Percentiles rank a stretch among this genome's conserved stretches.
Conservation (phyloP, 2,329 filamentous ascomycete genomes). For the Lachnum nothofagi region DNA sequence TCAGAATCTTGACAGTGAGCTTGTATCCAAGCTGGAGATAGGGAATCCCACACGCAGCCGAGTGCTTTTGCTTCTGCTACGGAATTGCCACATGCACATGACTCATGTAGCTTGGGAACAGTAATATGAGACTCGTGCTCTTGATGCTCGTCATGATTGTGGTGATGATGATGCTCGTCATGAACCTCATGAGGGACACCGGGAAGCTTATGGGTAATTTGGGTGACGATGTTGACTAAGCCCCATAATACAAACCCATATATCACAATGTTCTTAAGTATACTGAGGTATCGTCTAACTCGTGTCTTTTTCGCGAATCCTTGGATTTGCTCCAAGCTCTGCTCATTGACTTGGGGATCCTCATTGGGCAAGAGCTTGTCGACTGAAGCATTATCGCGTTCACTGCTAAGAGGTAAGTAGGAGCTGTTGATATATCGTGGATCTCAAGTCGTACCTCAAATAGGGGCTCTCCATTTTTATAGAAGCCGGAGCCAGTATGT, state of each 20-base stretch:
- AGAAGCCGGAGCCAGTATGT: too few species aligned
- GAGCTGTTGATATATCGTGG: background rate
- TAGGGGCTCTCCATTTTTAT: background rate
- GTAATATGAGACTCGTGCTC: background rate
- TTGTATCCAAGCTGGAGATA: slow-evolving; percentile 35
- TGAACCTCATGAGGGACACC: background rate
- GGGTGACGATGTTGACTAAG: background rate
- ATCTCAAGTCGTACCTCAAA: background rate
- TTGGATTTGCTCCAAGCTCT: background rate
- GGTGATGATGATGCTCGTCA: background rate
- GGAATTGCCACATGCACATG: slow-evolving; percentile 33
- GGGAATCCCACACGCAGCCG: slow-evolving; percentile 34
- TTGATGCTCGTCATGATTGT: background rate
- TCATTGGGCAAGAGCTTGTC: background rate
- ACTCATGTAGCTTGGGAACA: background rate
- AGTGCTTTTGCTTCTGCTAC: slow-evolving; percentile 26
- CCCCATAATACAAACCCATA: background rate
- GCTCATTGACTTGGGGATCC: background rate
- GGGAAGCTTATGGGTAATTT: background rate
- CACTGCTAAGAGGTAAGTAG: background rate
- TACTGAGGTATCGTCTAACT: background rate
- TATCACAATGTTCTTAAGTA: background rate
- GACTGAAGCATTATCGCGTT: background rate
- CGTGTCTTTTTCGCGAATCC: background rate
- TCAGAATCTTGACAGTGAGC: slow-evolving; percentile 33